A percentile compares a stretch with the other conserved stretches of the same genome.
These are phyloP conservation scores for Hemisphaericaspora nanyangensis DNA, from an alignment of 805 yeast genomes.

Conservation along the genomic window DNA sequence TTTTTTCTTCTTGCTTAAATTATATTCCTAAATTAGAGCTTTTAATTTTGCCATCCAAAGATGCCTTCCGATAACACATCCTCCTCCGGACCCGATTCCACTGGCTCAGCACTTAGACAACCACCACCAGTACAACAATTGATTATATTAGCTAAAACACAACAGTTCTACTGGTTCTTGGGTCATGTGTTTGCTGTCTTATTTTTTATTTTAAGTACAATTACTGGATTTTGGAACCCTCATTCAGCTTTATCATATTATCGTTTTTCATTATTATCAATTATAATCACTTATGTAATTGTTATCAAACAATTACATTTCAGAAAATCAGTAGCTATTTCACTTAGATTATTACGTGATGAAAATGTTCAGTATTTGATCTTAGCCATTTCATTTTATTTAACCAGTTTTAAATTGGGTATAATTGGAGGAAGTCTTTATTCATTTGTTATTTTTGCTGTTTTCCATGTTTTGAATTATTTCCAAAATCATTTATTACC, in stretches of 20 bases:
- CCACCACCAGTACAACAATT: slow-evolving; percentile 8
- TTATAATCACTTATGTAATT: slow-evolving; percentile 57
- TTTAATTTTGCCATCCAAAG: not conserved
- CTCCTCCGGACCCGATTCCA: not conserved
- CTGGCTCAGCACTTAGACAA: slow-evolving; percentile 1
- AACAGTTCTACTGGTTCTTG: slow-evolving; percentile 68
- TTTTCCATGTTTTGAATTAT: slow-evolving; percentile 36
- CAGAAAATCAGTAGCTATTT: slow-evolving; percentile 9
- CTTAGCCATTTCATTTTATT: slow-evolving; percentile 28
- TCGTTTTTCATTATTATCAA: slow-evolving; percentile 41
- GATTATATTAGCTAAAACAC: slow-evolving; percentile 28
- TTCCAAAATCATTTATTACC: slow-evolving; percentile 34
- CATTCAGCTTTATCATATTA: slow-evolving; percentile 24
- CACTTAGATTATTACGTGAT: slow-evolving; percentile 23
- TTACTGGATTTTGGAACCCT: slow-evolving; percentile 40
- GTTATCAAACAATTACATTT: slow-evolving; percentile 59
- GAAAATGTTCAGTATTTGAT: slow-evolving; percentile 38
- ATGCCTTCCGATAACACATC: not conserved
- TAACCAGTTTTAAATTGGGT: slow-evolving; percentile 27
- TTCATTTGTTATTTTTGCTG: slow-evolving; percentile 32
- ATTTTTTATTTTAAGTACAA: slow-evolving; percentile 36
- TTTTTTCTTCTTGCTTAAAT: no score
- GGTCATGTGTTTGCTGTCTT: slow-evolving; percentile 53
- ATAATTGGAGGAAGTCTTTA: slow-evolving; percentile 36
- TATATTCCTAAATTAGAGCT: no score